Evolutionary conservation across 441 rosid genomes (phyloP), one percentile per base, ranked within the genome.

Genomic region (Omphalea diandra): DNA sequence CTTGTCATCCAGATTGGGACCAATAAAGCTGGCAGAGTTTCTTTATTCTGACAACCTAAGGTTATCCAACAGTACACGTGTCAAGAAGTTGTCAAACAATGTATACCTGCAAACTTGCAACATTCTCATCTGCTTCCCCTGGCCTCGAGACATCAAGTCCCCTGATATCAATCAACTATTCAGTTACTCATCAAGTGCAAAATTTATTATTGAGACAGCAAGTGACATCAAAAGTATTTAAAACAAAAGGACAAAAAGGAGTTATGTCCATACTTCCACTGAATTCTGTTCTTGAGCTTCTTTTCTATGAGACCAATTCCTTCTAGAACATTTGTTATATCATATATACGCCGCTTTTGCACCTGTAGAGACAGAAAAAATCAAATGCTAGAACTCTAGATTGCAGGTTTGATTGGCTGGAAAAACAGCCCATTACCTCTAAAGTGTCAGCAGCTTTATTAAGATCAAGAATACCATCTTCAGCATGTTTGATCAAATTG

Each of bases 281-380:
- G 95, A 77, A 93, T 89, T 77, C 90, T 89, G 80, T 95, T 95
- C 83, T 93, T 95, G 75, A 90, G 93, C 79, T 92, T 93, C 89
- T 95, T 95, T 82, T 95, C 98, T 76, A 90, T 90, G 33, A 93
- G 88, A 82, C 97, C 98, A 83, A 90, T 89, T 73, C 99, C 99
- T 89, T 90, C 99, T 52, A 95, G 84, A 72, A 95, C 99, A 86
- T 93, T 95, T 80, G 97, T 95, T 75, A 95, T 93, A 79, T 95
- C 99, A 75, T 95, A 95, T 79, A 95, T 90, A 72, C 99, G 84
- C 75, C 98, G 88, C 82, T 94, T 95, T 90, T 95, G 98, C 70
- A 95, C 99, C 99, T 94, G 80, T 33, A 67, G 71, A 56, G 56
- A 74, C 32, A 67, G 72, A 72, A 67, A 41, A 71, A 54, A 73